Base-by-base conservation (phyloP, 1,284 basidiomycete genomes). In the Trametes polyzona region DNA sequence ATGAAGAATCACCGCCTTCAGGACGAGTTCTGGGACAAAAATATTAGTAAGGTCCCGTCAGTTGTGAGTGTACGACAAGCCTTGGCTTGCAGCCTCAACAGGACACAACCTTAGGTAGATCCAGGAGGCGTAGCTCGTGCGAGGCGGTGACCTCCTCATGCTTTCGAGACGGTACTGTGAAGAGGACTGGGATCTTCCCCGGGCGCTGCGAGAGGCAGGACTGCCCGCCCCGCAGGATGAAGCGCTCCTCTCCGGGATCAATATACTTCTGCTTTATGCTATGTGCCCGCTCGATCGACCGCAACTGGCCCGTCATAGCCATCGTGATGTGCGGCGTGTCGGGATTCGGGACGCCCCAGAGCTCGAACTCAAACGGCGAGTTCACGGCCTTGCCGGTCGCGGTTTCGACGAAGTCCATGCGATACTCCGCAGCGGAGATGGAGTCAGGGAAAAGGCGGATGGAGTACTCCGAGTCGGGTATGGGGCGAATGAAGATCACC, bases 331-430 rank as follows among this genome's bases (percentile, higher is more conserved):
- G 35, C 11, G 44, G 44, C 19, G 44, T 19, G 2, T 47, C 44
- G 1, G 41, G 26, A 12, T 56, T 32, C 19, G 42, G 42, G 3
- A 39, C 23, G 4, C 16, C 41, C 42, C 41, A 56, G 19, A 56
- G 43, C 42, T 51, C 55, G 48, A 33, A 50, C 7, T 44, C 42
- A 29, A 56, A 56, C 4, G 55, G 55, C 12, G 55, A 51, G 19
- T 56, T 51, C 16, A 56, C 47, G 29, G 55, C 35, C 19, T 50
- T 36, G 19, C 55, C 55, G 1, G 55, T 17, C 9, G 41, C 30
- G 27, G 41, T 40, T 16, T 56, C 55, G 17, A 51, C 41, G 36
- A 51, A 56, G 23, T 56, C 55, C 23, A 56, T 11, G 41, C 41
- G 29, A n/a, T 42, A 42, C 16, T 42, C 41, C 2, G 41, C 41